Base-by-base conservation (phyloP, 2,329 filamentous ascomycete genomes). In the Madurella fahalii region DNA sequence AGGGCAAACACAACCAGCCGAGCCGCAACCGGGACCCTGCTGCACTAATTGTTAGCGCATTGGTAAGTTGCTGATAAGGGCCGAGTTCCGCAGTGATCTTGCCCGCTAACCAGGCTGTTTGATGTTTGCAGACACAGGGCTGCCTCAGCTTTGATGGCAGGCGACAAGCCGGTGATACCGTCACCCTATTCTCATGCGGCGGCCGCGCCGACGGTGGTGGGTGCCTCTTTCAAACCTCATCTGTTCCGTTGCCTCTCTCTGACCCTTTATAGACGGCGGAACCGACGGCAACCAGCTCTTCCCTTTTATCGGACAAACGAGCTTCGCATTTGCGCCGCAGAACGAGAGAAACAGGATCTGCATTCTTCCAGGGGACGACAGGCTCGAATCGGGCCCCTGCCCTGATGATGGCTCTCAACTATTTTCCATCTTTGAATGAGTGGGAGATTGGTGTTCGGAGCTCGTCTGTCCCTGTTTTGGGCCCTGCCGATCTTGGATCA, bases 181-280 rank as follows among this genome's bases (percentile, higher is more conserved):
- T 80, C 25, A 77, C 66, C 5, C 52, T 81, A 16, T 81, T 81
- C 57, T 77, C 77, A 1, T 81, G 78, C 57, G 78, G 78, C 25
- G 78, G 78, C 9, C 71, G 77, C 37, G 77, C 77, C 15, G 77
- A 72, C 41, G 77, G 77, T 45, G 64, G 74, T 72, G 64, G 68
- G 68, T 67, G 11, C 46, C 11, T 31, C 13, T 30, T 13, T 8
- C 32, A 15, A 15, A 44, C 52, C 37, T 25, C 31, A 30, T 18
- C 4, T 40, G 5, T n/a, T 18, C 34, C 9, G 4, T 17, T 47
- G 30, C 13, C 16, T 30, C 18, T 44, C 5, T 13, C 17, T 8
- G 37, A 46, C 54, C 30, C 66, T 52, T 11, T 39, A 47, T 42
- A 76, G 76, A 67, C 41, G 77, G 77, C 18, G 61, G 69, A 40